Evolutionary conservation across 257 asterid genomes (phyloP).

Genomic region (Solanum rostratum): DNA sequence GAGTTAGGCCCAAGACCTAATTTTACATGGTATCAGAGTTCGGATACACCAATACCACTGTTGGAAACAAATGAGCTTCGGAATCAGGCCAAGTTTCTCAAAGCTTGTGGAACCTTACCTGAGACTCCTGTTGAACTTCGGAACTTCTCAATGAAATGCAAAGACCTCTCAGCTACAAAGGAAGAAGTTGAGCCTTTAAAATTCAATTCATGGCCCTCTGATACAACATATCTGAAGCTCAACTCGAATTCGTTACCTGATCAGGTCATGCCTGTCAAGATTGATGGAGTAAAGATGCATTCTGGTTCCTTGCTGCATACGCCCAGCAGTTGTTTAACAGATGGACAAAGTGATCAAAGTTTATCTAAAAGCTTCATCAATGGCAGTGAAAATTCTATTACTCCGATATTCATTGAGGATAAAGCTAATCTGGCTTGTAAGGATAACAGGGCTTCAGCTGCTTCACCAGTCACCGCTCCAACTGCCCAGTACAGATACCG

Average conservation of each 20-base stretch:
- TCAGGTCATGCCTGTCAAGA: conserved; percentile 29
- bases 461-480: conserved; percentile 27
- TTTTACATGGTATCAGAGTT: too few relatives aligned
- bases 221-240: conserved; percentile 26
- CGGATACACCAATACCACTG: conserved; percentile 10
- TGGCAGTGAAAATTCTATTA: conserved; percentile 1
- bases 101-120: conserved; percentile 56
- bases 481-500: conserved; percentile 22
- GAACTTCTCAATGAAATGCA: conserved; percentile 24
- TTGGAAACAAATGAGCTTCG: conserved; percentile 35
- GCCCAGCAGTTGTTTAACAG: conserved; percentile 65
- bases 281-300: conserved; percentile 18
- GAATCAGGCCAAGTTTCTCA: conserved; percentile 57
- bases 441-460: conserved; percentile 14
- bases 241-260: conserved; percentile 24
- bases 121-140: conserved; percentile 57
- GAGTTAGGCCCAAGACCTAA: too few relatives aligned
- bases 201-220: conserved; percentile 33
- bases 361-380: conserved; percentile 18
- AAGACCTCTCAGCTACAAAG: conserved; percentile 16
- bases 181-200: conserved; percentile 20
- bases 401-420: neutral
- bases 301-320: conserved; percentile 35
- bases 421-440: neutral
- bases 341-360: conserved; percentile 23